These are phyloP conservation scores for Zasmidium citrigriseum DNA, from an alignment of 2,329 filamentous ascomycete species.

Conservation along the genomic window DNA sequence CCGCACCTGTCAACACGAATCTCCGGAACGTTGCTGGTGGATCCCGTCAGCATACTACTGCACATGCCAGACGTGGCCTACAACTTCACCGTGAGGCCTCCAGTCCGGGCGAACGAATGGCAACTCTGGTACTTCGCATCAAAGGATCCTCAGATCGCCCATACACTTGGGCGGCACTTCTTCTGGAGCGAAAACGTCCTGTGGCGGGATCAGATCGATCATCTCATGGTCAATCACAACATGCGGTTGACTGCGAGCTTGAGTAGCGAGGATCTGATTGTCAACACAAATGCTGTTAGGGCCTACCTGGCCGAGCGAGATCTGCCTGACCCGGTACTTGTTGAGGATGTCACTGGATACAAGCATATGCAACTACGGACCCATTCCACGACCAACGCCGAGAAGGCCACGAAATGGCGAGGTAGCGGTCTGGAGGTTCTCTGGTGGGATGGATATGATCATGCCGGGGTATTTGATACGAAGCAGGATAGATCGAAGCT, in stretches of 20 bases:
- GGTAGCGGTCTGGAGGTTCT: conserved; percentile 56
- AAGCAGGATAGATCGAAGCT: conserved; percentile 26
- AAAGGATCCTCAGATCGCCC: conserved; percentile 66
- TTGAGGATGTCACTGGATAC: conserved; percentile 18
- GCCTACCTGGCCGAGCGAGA: conserved; percentile 54
- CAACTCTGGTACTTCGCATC: conserved; percentile 71
- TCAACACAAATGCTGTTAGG: conserved; percentile 60
- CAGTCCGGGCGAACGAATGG: conserved; percentile 64
- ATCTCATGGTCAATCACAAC: conserved; percentile 31
- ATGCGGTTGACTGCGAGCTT: conserved; percentile 59
- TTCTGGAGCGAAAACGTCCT: conserved; percentile 72
- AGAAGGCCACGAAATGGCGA: conserved; percentile 32
- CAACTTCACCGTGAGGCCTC: conserved; percentile 61
- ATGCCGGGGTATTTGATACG: conserved; percentile 62
- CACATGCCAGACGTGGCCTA: conserved; percentile 71
- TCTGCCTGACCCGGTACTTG: conserved; percentile 28
- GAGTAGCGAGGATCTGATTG: conserved; percentile 64
- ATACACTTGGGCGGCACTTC: conserved; percentile 66
- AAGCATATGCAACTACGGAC: conserved; percentile 30
- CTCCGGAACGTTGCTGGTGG: conserved; percentile 54
- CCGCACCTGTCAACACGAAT: conserved; percentile 48
- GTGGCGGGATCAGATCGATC: conserved; percentile 66
- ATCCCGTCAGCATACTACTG: conserved; percentile 67
- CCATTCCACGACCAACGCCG: conserved; percentile 34
- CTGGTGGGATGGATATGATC: conserved; percentile 63